phyloP scores from a whole-genome alignment of 345 rosid species.

The Gossypium turneri region DNA sequence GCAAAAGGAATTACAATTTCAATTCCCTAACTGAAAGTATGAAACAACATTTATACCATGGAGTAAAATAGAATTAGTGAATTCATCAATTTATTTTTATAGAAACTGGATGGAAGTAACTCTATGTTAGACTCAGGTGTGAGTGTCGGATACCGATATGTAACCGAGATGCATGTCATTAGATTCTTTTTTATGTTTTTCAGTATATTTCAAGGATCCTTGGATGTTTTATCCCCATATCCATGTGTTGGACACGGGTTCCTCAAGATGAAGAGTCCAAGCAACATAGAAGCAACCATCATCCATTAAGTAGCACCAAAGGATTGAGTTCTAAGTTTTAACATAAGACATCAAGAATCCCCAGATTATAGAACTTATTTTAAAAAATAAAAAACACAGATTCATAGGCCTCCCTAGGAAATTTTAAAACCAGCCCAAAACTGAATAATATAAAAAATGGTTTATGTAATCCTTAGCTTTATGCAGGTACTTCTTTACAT shows the following conservation, averaged over 20 bases:
- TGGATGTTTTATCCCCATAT: too few relatives aligned
- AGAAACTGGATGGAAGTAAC: neutral
- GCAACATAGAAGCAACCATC: neutral
- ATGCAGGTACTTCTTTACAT: neutral
- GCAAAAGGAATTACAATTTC: neutral
- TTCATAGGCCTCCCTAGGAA: neutral
- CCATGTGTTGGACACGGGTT: too few relatives aligned
- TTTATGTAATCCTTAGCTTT: neutral
- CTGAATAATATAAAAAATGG: neutral
- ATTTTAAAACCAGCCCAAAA: neutral
- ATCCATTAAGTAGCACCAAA: neutral
- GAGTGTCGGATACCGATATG: too few relatives aligned
- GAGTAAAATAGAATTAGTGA: neutral
- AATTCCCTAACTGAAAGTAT: neutral
- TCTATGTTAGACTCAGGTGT: too few relatives aligned
- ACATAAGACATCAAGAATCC: neutral
- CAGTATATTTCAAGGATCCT: too few relatives aligned
- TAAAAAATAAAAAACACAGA: neutral
- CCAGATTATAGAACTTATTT: neutral
- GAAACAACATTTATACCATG: neutral
- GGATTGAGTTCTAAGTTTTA: neutral
- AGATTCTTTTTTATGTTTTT: too few relatives aligned
- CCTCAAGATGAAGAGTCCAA: too few relatives aligned
- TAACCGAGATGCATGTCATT: too few relatives aligned
- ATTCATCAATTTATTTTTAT: neutral